Evolutionary conservation across 129 eudicot genomes (phyloP).

Genomic region (Gnaphalium uliginosum): DNA sequence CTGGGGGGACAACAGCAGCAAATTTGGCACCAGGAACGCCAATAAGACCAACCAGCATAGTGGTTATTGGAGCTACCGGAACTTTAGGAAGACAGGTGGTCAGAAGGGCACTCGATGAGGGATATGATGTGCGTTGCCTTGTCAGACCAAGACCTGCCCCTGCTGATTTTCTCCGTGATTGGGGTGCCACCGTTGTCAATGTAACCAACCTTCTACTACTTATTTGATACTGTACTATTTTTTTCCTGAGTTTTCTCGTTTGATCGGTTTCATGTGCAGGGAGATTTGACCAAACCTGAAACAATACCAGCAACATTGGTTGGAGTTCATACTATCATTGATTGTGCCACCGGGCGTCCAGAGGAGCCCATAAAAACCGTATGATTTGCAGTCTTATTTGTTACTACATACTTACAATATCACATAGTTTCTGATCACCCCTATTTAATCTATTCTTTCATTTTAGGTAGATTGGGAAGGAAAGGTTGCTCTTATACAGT

Average conservation of each 20-base stretch:
- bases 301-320: conserved; percentile 94
- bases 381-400: conserved; percentile 28
- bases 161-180: conserved; percentile 98
- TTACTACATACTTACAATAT: background rate
- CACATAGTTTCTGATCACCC: conserved; percentile 1
- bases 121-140: conserved; percentile 95
- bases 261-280: conserved; percentile 49
- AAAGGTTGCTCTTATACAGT: conserved; percentile 98
- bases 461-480: conserved; percentile 99
- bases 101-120: conserved; percentile 90
- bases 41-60: conserved; percentile 87
- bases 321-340: conserved; percentile 91
- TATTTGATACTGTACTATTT: too few species aligned
- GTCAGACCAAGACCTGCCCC: conserved; percentile 99
- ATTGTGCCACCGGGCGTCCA: conserved; percentile 99
- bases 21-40: conserved; percentile 99
- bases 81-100: conserved; percentile 98
- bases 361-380: conserved; percentile 99
- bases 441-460: conserved; percentile 29
- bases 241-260: background rate
- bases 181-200: conserved; percentile 99
- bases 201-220: conserved; percentile 36
- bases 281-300: conserved; percentile 90
- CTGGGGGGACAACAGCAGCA: conserved; percentile 63
- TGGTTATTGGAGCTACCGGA: conserved; percentile 95